A percentile compares a stretch with the other conserved stretches of the same genome.
These are phyloP conservation scores for Suillus subalutaceus DNA, from an alignment of 768 basidiomycete species.

Conservation along the genomic window DNA sequence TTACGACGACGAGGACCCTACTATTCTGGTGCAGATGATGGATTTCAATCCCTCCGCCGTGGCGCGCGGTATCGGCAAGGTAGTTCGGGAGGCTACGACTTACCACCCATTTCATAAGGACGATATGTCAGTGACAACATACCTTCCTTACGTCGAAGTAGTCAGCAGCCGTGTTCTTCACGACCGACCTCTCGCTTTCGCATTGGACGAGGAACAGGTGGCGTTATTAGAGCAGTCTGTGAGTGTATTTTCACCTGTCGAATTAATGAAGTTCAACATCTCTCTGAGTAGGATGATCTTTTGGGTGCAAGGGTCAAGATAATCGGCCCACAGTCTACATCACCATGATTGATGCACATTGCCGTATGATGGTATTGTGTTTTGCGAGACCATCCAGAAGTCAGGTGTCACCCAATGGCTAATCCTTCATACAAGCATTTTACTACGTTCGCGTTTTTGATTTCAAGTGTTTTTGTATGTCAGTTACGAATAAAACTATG, in stretches of 20 bases:
- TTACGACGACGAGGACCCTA: no score
- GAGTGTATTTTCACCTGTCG: background rate
- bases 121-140: background rate
- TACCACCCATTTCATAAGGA: background rate
- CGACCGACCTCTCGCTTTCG: background rate
- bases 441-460: no score
- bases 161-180: background rate
- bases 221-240: background rate
- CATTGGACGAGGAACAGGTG: background rate
- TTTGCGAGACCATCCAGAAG: background rate
- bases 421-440: background rate
- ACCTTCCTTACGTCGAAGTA: background rate
- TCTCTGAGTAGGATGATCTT: background rate
- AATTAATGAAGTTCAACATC: background rate
- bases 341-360: background rate
- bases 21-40: background rate
- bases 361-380: background rate
- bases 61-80: background rate
- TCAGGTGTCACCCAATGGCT: background rate
- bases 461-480: background rate
- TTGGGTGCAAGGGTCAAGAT: background rate
- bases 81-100: background rate
- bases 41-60: slow-evolving; percentile 2
- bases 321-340: background rate
- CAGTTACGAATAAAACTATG: background rate